Evolutionary conservation across 2,329 filamentous ascomycete species (phyloP), one percentile per base, ranked within the genome.

Genomic region (Ophiocordyceps camponoti-floridani): DNA sequence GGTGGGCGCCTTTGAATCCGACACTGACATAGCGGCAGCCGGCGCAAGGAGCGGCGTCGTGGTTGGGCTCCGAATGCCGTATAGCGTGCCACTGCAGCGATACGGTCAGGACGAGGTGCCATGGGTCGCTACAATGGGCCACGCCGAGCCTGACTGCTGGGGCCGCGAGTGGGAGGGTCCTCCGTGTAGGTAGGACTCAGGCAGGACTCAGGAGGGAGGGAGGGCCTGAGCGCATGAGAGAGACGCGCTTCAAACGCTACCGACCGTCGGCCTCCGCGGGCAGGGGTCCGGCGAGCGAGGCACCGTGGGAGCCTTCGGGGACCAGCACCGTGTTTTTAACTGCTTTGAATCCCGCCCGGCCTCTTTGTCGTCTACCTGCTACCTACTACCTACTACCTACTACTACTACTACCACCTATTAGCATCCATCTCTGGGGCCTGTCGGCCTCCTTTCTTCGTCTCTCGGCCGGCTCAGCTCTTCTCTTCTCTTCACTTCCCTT

Each of bases 51-150:
- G 18, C n/a, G 35, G 43, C 11, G 53, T 52, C 0, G 50, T 78
- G 0, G 69, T 94, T 4, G 84, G 82, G 0, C 64, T 89, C 27
- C 72, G 86, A 14, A 79, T 94, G 62, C 84, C 87, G n/a, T 94
- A 94, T 59, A 79, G 79, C 59, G 61, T 88, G 7, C 87, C 87
- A 0, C 58, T 94, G 27, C 74, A 75, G 43, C 65, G 65, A 7
- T 94, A 94, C 54, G 64, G 57, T 0, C 50, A 60, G 8, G 58
- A 61, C 4, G 84, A 93, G 54, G 63, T 71, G 42, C 86, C 87
- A 1, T 94, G 87, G 88, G 84, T 82, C 47, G 80, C 81, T 4
- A 78, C 74, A 2, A 63, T 69, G 53, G 55, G 54, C 1, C 71
- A 88, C 54, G 47, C 48, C 0, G 72, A 79, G 54, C 74, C 72